A percentile compares a stretch with the other conserved stretches of the same genome.
phyloP scores from a whole-genome alignment of 805 yeast species.

The Nakazawaea siamensis region DNA sequence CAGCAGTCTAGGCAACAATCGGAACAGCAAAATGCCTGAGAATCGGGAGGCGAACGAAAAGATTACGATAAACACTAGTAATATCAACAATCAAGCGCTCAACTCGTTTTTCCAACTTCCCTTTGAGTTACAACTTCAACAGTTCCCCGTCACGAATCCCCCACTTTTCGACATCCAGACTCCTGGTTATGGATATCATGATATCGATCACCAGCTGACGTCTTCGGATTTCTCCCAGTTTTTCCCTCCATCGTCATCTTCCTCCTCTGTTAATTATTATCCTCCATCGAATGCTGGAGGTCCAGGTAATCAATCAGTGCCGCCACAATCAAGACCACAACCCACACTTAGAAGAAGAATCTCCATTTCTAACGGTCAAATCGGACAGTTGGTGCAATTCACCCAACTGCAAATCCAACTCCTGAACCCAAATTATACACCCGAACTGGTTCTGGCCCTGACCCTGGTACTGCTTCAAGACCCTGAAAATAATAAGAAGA shows the following conservation, averaged over 20 bases:
- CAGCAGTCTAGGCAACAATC: no score
- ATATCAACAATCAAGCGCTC: constrained; percentile 8
- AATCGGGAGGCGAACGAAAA: no score
- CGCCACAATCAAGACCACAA: constrained; percentile 2
- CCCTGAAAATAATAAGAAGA: not conserved
- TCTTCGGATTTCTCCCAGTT: no score
- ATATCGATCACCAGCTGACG: not conserved
- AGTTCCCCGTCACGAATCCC: constrained; percentile 25
- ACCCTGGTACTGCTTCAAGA: constrained; percentile 2
- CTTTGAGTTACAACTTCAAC: constrained; percentile 17
- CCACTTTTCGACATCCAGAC: constrained; percentile 23
- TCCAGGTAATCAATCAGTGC: not conserved
- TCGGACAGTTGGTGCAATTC: constrained; percentile 55
- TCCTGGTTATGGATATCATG: constrained; percentile 6
- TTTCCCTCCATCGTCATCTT: not conserved
- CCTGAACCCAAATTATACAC: constrained; percentile 9
- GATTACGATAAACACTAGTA: not conserved
- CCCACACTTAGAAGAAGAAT: constrained; percentile 48
- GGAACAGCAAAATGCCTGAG: no score
- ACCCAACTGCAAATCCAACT: constrained; percentile 12
- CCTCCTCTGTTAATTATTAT: not conserved
- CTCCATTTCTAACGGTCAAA: constrained; percentile 80
- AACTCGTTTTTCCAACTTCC: constrained; percentile 11
- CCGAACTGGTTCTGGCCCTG: constrained; percentile 9
- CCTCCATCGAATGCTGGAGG: not conserved